A percentile compares a stretch with the other conserved stretches of the same genome.
Conservation (phyloP, 768 basidiomycete species). For the Psilocybe tampanensis region DNA sequence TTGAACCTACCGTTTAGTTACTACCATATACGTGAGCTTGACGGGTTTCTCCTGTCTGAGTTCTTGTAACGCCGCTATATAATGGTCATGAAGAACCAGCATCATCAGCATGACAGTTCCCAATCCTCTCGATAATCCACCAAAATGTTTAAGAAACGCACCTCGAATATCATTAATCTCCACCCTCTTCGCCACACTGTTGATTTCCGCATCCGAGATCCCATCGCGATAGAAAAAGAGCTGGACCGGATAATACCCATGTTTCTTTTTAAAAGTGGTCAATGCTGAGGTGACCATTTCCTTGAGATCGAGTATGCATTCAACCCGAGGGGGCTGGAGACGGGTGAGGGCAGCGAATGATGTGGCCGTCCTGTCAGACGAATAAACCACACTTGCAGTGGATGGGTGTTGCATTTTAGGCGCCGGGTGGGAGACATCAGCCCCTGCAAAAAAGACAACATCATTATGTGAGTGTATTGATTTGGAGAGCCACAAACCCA, state of each 20-base stretch:
- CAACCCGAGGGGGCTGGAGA: constrained; percentile 49
- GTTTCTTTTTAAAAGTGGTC: neutral
- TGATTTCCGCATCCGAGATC: constrained; percentile 45
- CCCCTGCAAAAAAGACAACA: constrained; percentile 45
- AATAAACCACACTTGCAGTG: constrained; percentile 60
- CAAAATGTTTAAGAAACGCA: constrained; percentile 16
- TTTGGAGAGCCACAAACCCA: constrained; percentile 27
- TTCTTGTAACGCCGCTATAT: constrained; percentile 18
- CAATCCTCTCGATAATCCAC: too few relatives aligned
- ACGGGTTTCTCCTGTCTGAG: constrained; percentile 8
- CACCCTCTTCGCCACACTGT: constrained; percentile 28
- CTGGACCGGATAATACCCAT: constrained; percentile 23
- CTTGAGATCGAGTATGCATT: constrained; percentile 46
- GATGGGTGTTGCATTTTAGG: constrained; percentile 58
- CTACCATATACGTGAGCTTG: constrained; percentile 56
- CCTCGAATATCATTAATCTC: constrained; percentile 53
- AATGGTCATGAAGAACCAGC: too few relatives aligned
- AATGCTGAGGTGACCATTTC: constrained; percentile 20
- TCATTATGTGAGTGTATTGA: neutral
- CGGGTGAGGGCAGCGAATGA: constrained; percentile 45
- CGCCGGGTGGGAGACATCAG: constrained; percentile 65
- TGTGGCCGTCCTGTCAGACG: constrained; percentile 45
- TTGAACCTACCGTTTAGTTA: constrained; percentile 64
- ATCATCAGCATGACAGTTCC: too few relatives aligned
- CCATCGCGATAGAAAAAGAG: constrained; percentile 54